These are phyloP conservation scores for Ophiocordyceps camponoti-saundersi DNA, from an alignment of 2,329 filamentous ascomycete species.

Conservation along the genomic window DNA sequence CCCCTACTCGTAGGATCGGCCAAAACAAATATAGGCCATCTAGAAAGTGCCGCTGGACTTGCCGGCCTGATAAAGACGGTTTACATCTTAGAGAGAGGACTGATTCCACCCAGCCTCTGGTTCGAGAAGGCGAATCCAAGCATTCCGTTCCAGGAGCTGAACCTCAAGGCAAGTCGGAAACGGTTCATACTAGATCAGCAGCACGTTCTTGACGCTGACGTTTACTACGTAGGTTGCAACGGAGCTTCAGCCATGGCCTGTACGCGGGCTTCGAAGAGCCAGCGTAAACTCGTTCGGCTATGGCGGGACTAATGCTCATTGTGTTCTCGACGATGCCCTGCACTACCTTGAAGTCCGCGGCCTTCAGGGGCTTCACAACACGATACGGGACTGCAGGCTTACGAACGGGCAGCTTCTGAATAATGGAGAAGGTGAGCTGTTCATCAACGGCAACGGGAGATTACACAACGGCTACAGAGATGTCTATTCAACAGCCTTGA, in stretches of 20 bases:
- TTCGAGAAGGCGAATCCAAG: constrained; percentile 8
- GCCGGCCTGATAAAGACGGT: constrained; percentile 10
- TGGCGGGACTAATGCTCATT: constrained; percentile 19
- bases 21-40: constrained; percentile 14
- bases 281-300: constrained; percentile 19
- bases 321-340: constrained; percentile 10
- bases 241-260: not conserved
- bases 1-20: constrained; percentile 7
- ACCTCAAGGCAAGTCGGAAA: not conserved
- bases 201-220: not conserved
- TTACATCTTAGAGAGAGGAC: constrained; percentile 7
- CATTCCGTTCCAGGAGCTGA: constrained; percentile 5
- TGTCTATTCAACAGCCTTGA: too few species aligned
- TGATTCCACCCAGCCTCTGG: constrained; percentile 9
- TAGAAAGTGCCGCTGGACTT: constrained; percentile 9
- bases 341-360: constrained; percentile 5
- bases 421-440: not conserved
- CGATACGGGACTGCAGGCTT: not conserved
- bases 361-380: not conserved
- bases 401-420: not conserved
- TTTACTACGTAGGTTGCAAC: not conserved
- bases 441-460: not conserved
- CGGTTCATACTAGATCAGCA: not conserved
- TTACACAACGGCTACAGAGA: not conserved
- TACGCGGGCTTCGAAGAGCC: constrained; percentile 4